Base-by-base conservation (phyloP, 192 early-diverging fungal genomes). In the Coemansia sp. region DNA sequence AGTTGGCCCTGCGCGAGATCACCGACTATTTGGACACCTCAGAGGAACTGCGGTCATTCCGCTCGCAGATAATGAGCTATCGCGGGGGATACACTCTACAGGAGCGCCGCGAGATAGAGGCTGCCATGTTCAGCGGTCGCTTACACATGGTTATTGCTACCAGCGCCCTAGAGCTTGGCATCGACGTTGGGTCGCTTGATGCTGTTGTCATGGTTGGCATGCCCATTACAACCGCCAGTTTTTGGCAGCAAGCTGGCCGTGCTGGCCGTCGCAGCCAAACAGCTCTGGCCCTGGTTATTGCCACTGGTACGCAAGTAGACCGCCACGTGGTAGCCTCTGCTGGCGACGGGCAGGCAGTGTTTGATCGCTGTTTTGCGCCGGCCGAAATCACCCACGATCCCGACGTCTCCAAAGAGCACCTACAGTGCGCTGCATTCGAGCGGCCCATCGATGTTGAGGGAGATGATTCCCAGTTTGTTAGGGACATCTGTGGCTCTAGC, bases 141-240 rank as follows among this genome's bases (percentile, higher is more conserved):
- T 59, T 92, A 26, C 62, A 86, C 5, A 77, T 82, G 20, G 85
- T 93, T 24, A 75, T 93, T 1, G 84, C 90, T 5, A 94, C 93
- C 36, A 92, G 86, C 48, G 93, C 93, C 0, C 76, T 95, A 33
- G 93, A 95, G 60, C 79, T 95, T 1, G 93, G 93, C 5, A 85
- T 95, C 8, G 91, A 95, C 67, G 90, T 93, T 53, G 93, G 93
- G 0, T 24, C 65, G 2, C 68, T 80, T 6, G 92, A 93, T 67
- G 89, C 83, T 9, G 91, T 93, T 2, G 9, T 95, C 0, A 91
- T 92, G 77, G 46, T 91, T 6, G 91, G 92, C 1, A 84, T 91
- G 24, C 93, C 93, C 0, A 3, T 9, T 1, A 66, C 24, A 33
- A 8, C 26, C 4, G 26, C 71, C 18, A 63, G 46, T 78, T 40